phyloP scores from a whole-genome alignment of 2,329 filamentous ascomycete genomes.

The Ascomycota sp. region DNA sequence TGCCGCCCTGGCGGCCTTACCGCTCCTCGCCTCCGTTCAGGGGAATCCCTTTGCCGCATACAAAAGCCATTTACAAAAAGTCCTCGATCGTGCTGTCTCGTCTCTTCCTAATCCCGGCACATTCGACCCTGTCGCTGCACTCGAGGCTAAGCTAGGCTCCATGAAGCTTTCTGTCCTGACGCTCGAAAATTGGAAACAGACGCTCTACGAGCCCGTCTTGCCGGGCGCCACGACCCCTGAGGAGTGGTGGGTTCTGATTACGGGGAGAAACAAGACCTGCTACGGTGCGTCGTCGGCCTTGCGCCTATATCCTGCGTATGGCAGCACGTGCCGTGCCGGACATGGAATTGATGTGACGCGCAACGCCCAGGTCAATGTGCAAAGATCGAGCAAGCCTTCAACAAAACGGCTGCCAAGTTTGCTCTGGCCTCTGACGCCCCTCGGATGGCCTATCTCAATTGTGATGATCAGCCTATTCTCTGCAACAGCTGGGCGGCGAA shows the following conservation, averaged over 20 bases:
- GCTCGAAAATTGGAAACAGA: conserved; percentile 50
- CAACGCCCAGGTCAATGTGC: conserved; percentile 40
- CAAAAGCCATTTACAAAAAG: conserved; percentile 41
- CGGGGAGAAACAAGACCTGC: conserved; percentile 62
- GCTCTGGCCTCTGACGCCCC: conserved; percentile 39
- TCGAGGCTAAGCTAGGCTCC: conserved; percentile 17
- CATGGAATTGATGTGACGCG: too few species aligned
- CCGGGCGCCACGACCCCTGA: conserved; percentile 40
- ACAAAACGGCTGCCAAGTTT: conserved; percentile 44
- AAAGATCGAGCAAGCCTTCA: conserved; percentile 42
- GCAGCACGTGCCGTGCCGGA: too few species aligned
- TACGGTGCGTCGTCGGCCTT: too few species aligned
- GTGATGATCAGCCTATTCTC: conserved; percentile 52
- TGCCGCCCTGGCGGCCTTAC: conserved; percentile 30
- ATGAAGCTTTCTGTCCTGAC: conserved; percentile 33
- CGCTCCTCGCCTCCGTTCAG: conserved; percentile 32
- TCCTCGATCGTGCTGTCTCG: conserved; percentile 38
- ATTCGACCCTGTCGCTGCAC: conserved; percentile 19
- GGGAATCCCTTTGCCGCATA: conserved; percentile 32
- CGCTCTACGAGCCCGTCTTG: conserved; percentile 41
- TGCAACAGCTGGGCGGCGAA: conserved; percentile 54
- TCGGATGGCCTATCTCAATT: conserved; percentile 50
- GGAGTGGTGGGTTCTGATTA: conserved; percentile 59
- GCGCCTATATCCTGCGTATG: too few species aligned
- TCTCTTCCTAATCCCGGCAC: conserved; percentile 28